Conservation (phyloP, 345 rosid genomes). For the Citropsis articulata region DNA sequence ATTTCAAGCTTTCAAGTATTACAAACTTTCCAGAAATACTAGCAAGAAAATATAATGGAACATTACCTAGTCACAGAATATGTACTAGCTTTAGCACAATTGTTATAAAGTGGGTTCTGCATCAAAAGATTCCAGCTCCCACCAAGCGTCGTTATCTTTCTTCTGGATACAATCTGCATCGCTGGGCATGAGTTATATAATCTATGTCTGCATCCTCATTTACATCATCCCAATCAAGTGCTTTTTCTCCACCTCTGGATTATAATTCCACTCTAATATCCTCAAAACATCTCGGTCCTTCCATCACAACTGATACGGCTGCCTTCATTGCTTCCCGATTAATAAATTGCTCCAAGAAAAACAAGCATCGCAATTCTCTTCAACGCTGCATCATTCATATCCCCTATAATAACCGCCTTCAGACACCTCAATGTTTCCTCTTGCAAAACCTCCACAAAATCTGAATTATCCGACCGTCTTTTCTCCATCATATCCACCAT, state of each 20-base stretch:
- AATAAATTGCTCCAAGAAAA: slow-evolving; percentile 76
- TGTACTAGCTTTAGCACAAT: neutral
- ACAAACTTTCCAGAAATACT: no score
- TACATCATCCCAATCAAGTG: slow-evolving; percentile 4
- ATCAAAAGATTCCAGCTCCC: slow-evolving; percentile 56
- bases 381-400: slow-evolving; percentile 33
- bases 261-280: neutral
- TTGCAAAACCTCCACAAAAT: slow-evolving; percentile 56
- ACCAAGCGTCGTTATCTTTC: slow-evolving; percentile 48
- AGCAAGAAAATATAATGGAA: neutral
- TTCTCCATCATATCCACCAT: slow-evolving; percentile 71
- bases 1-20: no score
- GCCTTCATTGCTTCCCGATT: slow-evolving; percentile 84
- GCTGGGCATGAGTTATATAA: slow-evolving; percentile 22
- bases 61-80: neutral
- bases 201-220: slow-evolving; percentile 7
- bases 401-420: slow-evolving; percentile 49
- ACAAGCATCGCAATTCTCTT: slow-evolving; percentile 69
- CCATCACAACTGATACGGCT: slow-evolving; percentile 50
- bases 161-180: slow-evolving; percentile 15
- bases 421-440: slow-evolving; percentile 74
- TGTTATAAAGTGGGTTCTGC: slow-evolving; percentile 26
- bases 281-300: slow-evolving; percentile 39
- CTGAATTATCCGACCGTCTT: slow-evolving; percentile 69
- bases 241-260: slow-evolving; percentile 26